These are phyloP conservation scores for Vickermania spadyakhi DNA, from an alignment of 208 protist genomes.

Conservation along the genomic window DNA sequence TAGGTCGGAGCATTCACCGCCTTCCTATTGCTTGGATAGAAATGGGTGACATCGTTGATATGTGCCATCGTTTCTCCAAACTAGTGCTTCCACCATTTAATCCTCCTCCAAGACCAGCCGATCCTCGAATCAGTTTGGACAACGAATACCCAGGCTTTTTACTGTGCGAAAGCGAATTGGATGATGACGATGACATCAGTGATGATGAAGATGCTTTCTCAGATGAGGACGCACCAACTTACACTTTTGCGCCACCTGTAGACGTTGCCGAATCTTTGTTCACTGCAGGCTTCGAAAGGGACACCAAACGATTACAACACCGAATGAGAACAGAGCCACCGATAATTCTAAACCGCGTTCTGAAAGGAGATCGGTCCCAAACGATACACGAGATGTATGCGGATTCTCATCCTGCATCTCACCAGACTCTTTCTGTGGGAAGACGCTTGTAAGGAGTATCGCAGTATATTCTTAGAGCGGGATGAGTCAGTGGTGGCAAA, in stretches of 20 bases:
- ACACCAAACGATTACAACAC: slow-evolving; percentile 82
- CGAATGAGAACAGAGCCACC: slow-evolving; percentile 82
- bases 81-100: slow-evolving; percentile 54
- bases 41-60: slow-evolving; percentile 87
- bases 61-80: slow-evolving; percentile 74
- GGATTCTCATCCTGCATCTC: too few relatives aligned
- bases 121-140: slow-evolving; percentile 75
- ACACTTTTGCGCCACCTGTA: slow-evolving; percentile 84
- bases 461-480: too few relatives aligned
- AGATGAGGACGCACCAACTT: slow-evolving; percentile 83
- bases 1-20: slow-evolving; percentile 76
- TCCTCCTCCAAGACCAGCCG: slow-evolving; percentile 78
- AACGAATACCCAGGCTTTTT: slow-evolving; percentile 88
- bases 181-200: slow-evolving; percentile 79
- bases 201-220: slow-evolving; percentile 83
- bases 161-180: slow-evolving; percentile 80
- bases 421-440: too few relatives aligned
- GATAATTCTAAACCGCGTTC: slow-evolving; percentile 62
- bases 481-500: too few relatives aligned
- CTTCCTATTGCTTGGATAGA: slow-evolving; percentile 90
- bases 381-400: slow-evolving; percentile 75
- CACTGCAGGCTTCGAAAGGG: slow-evolving; percentile 75
- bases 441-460: too few relatives aligned
- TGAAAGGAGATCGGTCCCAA: slow-evolving; percentile 64
- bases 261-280: slow-evolving; percentile 77